Base-by-base conservation (phyloP, 1,139 yeast genomes). In the Candida mesenterica region DNA sequence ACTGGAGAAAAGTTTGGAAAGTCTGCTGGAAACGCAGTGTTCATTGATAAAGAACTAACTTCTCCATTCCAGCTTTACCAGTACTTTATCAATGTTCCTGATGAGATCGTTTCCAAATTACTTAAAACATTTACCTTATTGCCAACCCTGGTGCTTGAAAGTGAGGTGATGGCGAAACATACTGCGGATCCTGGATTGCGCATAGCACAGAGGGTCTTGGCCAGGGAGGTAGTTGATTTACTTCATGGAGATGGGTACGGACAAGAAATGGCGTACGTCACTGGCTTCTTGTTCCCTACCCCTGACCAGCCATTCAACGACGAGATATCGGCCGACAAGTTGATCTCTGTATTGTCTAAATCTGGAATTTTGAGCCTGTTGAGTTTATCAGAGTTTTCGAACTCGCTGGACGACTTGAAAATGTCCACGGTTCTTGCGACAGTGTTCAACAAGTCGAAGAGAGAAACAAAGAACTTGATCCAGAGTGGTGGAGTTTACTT, bases 1-100 rank as follows among this genome's bases (percentile, higher is more conserved):
- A 72, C 81, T 3, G 98, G 99, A 2, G 95, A 84, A 42, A 92
- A 94, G 60, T 90, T 94, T 60, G 98, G 99, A 19, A 92, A 92
- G 52, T 85, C 96, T 34, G 97, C 97, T 1, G 98, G 98, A 0
- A 92, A 92, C 64, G 97, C 99, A 0, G 78, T 94, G 2, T 92
- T 94, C 65, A 81, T 92, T 37, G 92, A 85, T 51, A 68, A 78
- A 6, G 58, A 65, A 12, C 61, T 84, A 42, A 92, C 96, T 2
- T 73, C 85, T 10, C 83, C 96, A 0, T 92, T 75, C 59, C 87
- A 87, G 38, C 61, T 92, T 47, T 92, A 84, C 57, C 98, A 92
- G 55, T 87, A 82, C 56, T 86, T 92, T 58, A 76, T 85, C 49
- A 83, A 85, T 45, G 72, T 84, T 0, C 81, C 88, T 0, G 98